Evolutionary conservation across 495 filamentous ascomycete species (phyloP), one percentile per base, ranked within the genome.

Genomic region (Cenococcum geophilum): DNA sequence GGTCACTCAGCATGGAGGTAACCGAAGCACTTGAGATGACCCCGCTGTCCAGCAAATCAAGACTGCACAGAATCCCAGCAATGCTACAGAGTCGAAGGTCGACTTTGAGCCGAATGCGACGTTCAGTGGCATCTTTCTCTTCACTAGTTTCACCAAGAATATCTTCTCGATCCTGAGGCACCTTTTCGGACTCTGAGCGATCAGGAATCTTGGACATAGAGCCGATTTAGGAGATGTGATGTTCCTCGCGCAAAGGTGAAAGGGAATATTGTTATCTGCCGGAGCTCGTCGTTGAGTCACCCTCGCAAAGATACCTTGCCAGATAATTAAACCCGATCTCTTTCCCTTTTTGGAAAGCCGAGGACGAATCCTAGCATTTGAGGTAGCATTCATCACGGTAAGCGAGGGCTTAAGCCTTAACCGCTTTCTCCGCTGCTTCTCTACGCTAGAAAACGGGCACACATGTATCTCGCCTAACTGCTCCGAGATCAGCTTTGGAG

Each of bases 11-110:
- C 84, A 90, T 86, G n/a, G 80, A 85, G 0, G 87, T 90, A 37
- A 89, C 86, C 8, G 86, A 86, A 0, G 88, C 88, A 12, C 82
- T 85, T 5, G 84, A 87, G n/a, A 91, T 82, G 57, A 92, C 84
- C n/a, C 85, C 86, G 45, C 80, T 83, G 73, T 90, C 87, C 9
- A 91, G 76, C 40, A 92, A 74, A 71, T 90, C 85, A 32, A 91
- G 78, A 62, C 81, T 84, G 73, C 85, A 89, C 11, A 91, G 76
- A 23, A 90, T 78, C 3, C 87, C 86, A 16, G 85, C 87, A 63
- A 92, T 89, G 35, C 80, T 85, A 73, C 87, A 91, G 5, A 91
- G 77, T n/a, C 87, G 79, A 47, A 87, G 60, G 68, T 91, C 88
- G 53, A 86, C 79, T 72, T 90, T 89, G 55, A 78, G 76, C 20